Conservation (phyloP, 2,329 filamentous ascomycete species). For the Cercospora sp. region DNA sequence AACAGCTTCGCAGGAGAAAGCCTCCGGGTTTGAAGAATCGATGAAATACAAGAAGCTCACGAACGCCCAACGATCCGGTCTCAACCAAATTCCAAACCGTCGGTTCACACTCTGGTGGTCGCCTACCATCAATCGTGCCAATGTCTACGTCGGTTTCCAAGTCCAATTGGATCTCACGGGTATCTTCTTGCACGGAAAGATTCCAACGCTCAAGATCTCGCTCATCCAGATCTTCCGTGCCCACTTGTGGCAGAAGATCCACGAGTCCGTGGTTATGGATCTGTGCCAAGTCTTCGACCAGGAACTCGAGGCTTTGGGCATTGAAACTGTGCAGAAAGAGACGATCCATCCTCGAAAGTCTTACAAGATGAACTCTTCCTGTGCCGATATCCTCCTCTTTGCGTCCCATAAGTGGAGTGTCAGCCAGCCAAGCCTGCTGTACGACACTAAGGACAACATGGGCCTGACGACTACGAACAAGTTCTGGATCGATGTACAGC, state of each 20-base stretch:
- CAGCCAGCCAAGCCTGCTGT: slow-evolving; percentile 85
- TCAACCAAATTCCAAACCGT: slow-evolving; percentile 98
- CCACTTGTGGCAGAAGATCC: slow-evolving; percentile 99
- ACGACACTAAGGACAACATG: slow-evolving; percentile 94
- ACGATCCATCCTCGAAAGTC: slow-evolving; percentile 98
- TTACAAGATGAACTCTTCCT: slow-evolving; percentile 99
- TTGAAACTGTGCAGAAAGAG: slow-evolving; percentile 98
- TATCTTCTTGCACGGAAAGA: slow-evolving; percentile 99
- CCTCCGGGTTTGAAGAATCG: slow-evolving; percentile 43
- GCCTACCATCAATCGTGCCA: slow-evolving; percentile 58
- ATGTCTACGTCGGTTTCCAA: slow-evolving; percentile 99
- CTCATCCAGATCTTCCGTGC: slow-evolving; percentile 99
- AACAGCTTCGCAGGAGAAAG: slow-evolving; percentile 2
- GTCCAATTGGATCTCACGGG: slow-evolving; percentile 96
- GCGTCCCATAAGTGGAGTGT: slow-evolving; percentile 99
- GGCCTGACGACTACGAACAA: slow-evolving; percentile 95
- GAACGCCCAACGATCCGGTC: slow-evolving; percentile 91
- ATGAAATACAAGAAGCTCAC: slow-evolving; percentile 99
- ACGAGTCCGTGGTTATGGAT: slow-evolving; percentile 98
- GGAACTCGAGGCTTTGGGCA: slow-evolving; percentile 90
- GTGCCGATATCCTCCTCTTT: slow-evolving; percentile 94
- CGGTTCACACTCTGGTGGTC: slow-evolving; percentile 99
- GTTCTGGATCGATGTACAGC: slow-evolving; percentile 97
- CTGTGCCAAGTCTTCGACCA: slow-evolving; percentile 98
- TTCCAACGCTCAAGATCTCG: slow-evolving; percentile 95